These are phyloP conservation scores for Pseudogymnoascus sp. DNA, from an alignment of 2,329 filamentous ascomycete species.

Conservation along the genomic window DNA sequence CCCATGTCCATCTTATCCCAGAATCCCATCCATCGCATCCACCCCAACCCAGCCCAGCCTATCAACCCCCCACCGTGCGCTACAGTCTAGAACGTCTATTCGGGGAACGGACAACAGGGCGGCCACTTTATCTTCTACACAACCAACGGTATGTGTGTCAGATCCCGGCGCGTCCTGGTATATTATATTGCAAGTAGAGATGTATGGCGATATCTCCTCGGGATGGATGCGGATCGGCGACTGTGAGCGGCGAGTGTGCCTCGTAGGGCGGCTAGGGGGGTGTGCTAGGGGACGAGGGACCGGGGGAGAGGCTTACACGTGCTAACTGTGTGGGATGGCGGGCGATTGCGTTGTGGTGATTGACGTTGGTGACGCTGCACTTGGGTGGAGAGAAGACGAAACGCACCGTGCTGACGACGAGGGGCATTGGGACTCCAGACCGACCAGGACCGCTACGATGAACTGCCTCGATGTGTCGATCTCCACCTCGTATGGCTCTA, in stretches of 20 bases:
- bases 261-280: neutral
- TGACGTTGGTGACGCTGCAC: neutral
- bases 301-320: neutral
- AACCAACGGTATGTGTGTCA: neutral
- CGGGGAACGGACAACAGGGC: neutral
- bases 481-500: neutral
- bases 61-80: neutral
- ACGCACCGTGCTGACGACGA: neutral
- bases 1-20: constrained; percentile 8
- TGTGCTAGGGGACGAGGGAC: neutral
- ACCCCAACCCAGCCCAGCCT: neutral
- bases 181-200: neutral
- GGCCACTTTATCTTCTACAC: neutral
- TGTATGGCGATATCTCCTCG: neutral
- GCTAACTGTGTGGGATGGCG: neutral
- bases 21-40: neutral
- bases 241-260: neutral
- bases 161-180: neutral
- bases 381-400: neutral
- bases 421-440: neutral
- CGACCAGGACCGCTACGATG: neutral
- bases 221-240: neutral
- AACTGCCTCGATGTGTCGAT: neutral
- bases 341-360: neutral
- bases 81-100: neutral